Evolutionary conservation across 2,329 filamentous ascomycete species (phyloP).

Genomic region (Cladophialophora immunda): DNA sequence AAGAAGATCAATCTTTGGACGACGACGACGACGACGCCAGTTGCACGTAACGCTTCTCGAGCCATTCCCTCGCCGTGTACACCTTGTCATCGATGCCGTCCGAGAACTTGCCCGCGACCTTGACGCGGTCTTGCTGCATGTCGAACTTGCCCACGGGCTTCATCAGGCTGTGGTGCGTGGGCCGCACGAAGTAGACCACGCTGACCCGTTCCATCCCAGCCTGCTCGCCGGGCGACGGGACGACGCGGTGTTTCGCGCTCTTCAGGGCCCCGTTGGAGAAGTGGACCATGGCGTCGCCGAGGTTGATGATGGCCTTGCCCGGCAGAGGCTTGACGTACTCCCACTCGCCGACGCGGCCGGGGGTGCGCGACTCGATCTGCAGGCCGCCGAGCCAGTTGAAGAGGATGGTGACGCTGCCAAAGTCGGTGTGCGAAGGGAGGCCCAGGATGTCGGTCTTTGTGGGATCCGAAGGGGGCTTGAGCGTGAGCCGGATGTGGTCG

Average conservation of each 20-base stretch:
- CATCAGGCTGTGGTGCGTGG: conserved; percentile 39
- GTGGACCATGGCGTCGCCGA: conserved; percentile 52
- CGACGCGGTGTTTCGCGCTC: conserved; percentile 59
- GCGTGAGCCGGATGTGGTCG: conserved; percentile 60
- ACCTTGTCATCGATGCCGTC: conserved; percentile 20
- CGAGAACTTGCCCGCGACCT: conserved; percentile 18
- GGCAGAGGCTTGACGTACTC: conserved; percentile 54
- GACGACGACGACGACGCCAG: background rate
- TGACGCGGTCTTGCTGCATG: background rate
- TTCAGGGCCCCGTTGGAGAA: conserved; percentile 53
- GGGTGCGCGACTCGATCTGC: conserved; percentile 45
- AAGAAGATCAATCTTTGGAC: background rate
- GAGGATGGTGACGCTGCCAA: conserved; percentile 47
- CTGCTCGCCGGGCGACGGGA: conserved; percentile 60
- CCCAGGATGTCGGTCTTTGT: conserved; percentile 37
- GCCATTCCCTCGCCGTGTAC: conserved; percentile 22
- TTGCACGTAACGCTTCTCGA: conserved; percentile 20
- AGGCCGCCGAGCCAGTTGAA: conserved; percentile 44
- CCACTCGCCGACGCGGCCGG: conserved; percentile 53
- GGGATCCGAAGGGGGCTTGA: conserved; percentile 36
- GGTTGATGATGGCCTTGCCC: conserved; percentile 44
- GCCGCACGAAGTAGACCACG: conserved; percentile 64
- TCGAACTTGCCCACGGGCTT: conserved; percentile 21
- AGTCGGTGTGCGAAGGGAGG: conserved; percentile 44
- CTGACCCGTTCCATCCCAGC: conserved; percentile 56